Percentiles rank a stretch among this genome's conserved stretches.
phyloP scores from a whole-genome alignment of 495 filamentous ascomycete genomes.

The Penicillium lividum region DNA sequence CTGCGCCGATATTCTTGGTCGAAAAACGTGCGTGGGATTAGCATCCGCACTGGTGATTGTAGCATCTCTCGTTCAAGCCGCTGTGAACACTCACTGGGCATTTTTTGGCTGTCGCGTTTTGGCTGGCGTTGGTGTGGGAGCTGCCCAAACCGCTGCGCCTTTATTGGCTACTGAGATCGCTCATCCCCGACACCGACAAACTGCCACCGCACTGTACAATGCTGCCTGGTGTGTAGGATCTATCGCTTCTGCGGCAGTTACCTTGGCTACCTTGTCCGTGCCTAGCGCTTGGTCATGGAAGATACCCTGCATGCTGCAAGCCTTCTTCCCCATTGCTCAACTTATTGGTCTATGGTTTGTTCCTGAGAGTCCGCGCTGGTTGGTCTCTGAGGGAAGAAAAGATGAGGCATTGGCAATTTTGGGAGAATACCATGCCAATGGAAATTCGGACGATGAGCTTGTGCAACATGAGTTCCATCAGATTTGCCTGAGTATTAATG shows the following conservation, averaged over 20 bases:
- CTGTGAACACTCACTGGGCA: conserved; percentile 22
- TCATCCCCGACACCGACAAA: conserved; percentile 28
- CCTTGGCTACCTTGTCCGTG: conserved; percentile 23
- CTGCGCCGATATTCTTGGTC: conserved; percentile 23
- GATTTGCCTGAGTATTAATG: conserved; percentile 53
- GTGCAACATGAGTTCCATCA: conserved; percentile 37
- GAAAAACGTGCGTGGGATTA: conserved; percentile 21
- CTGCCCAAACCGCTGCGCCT: conserved; percentile 27
- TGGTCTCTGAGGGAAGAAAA: conserved; percentile 38
- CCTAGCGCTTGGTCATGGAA: conserved; percentile 25
- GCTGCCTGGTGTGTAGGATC: conserved; percentile 24
- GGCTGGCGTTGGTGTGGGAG: conserved; percentile 23
- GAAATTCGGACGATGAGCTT: conserved; percentile 25
- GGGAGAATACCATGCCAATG: conserved; percentile 38
- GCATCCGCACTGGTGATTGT: conserved; percentile 20
- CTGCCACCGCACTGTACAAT: conserved; percentile 30
- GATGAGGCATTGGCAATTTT: conserved; percentile 44
- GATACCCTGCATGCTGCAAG: conserved; percentile 25
- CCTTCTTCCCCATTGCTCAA: conserved; percentile 19
- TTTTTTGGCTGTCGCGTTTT: conserved; percentile 26
- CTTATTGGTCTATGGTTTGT: conserved; percentile 20
- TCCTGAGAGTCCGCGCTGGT: conserved; percentile 37
- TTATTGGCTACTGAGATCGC: conserved; percentile 28
- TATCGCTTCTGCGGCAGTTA: conserved; percentile 20
- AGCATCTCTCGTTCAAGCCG: conserved; percentile 17